Base-by-base conservation (phyloP, 2,329 filamentous ascomycete genomes). In the Phoma sp. region DNA sequence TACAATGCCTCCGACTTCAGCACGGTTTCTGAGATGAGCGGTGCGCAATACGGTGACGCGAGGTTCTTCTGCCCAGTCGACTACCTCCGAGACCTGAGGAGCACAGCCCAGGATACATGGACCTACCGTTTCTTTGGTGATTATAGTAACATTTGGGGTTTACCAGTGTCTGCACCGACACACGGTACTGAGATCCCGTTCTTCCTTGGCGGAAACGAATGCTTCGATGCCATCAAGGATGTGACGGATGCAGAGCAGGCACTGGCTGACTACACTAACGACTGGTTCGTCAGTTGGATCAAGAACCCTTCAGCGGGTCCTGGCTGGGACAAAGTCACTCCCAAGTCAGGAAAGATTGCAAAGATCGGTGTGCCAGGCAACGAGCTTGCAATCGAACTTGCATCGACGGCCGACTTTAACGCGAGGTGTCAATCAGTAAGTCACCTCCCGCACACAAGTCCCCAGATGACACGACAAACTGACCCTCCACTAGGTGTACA, bases 141-240 rank as follows among this genome's bases (percentile, higher is more conserved):
- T 10, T 80, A 79, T 43, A 67, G 77, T 52, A 79, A 78, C 44
- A 74, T 77, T 2, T 73, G 43, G 27, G 55, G 52, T 31, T 46
- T 76, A 8, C 69, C 72, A 9, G 69, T 70, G 24, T 65, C 65
- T 1, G 71, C 69, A n/a, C 73, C 75, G 6, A 76, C 75, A 2
- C 75, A 77, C 40, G 75, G 75, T 21, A 74, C 72, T 9, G 75
- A 80, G 55, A 76, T 80, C 0, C 75, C 78, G n/a, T 80, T 79
- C 65, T 80, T 80, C 67, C 71, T 78, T 33, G 78, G 78, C 15
- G 78, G 78, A 6, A 79, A 80, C 29, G 77, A 78, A 55, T 78
- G 74, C 55, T 80, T 80, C 49, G 61, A 65, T 12, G 56, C 61
- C 0, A 43, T 63, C 13, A 60, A 75, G 0, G 63, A 60, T 6